These are phyloP conservation scores for Citrus mangshanensis DNA, from an alignment of 345 rosid species.

Conservation along the genomic window DNA sequence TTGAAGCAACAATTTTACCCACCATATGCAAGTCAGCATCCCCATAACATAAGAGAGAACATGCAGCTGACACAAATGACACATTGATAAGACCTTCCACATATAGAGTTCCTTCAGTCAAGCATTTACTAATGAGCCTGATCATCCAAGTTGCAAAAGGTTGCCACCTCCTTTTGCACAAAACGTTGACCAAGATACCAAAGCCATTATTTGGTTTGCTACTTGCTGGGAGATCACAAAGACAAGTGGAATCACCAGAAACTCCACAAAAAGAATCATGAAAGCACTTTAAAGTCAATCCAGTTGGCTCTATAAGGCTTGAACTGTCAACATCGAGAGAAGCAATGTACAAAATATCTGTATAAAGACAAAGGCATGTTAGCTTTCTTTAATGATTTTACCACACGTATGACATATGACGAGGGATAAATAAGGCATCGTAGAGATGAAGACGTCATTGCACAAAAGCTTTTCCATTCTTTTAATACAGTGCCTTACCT, in stretches of 20 bases:
- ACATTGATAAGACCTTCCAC: constrained; percentile 77
- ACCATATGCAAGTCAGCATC: constrained; percentile 90
- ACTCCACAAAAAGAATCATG: constrained; percentile 48
- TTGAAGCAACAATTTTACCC: constrained; percentile 24
- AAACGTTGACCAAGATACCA: constrained; percentile 67
- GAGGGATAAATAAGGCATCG: not conserved
- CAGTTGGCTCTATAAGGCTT: constrained; percentile 22
- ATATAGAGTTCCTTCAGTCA: constrained; percentile 83
- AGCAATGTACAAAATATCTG: constrained; percentile 64
- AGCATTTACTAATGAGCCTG: constrained; percentile 78
- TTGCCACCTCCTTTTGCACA: constrained; percentile 65
- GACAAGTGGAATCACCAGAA: constrained; percentile 47
- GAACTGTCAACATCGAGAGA: constrained; percentile 33
- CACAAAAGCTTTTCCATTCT: not conserved
- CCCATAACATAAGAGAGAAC: constrained; percentile 73
- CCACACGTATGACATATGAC: not conserved
- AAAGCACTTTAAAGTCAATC: constrained; percentile 62
- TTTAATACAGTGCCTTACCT: constrained; percentile 41
- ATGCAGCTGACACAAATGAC: constrained; percentile 60
- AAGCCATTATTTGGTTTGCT: constrained; percentile 57
- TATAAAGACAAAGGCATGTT: constrained; percentile 21
- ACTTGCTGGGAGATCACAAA: constrained; percentile 62
- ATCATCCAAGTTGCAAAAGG: constrained; percentile 75
- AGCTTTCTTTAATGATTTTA: constrained; percentile 2
- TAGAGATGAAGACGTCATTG: not conserved